Conservation (phyloP, 768 basidiomycete species). For the Tylopilus rubrobrunneus region DNA sequence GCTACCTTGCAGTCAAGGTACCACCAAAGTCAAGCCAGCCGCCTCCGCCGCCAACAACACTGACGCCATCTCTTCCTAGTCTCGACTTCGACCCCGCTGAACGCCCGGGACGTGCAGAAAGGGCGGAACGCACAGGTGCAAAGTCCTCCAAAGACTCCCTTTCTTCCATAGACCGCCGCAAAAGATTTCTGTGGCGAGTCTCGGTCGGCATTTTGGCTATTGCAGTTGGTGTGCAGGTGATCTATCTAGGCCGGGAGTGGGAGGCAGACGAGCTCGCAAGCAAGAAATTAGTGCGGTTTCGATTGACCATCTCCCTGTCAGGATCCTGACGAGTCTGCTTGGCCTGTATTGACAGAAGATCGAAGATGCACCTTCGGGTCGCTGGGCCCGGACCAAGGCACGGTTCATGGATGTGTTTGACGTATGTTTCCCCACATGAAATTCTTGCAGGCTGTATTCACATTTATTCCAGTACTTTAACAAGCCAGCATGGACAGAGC, state of each 20-base stretch:
- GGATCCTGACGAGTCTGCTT: background rate
- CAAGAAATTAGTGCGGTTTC: slow-evolving; percentile 54
- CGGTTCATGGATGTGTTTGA: slow-evolving; percentile 66
- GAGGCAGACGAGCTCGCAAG: slow-evolving; percentile 62
- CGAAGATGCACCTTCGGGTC: slow-evolving; percentile 56
- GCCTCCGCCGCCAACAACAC: slow-evolving; percentile 2
- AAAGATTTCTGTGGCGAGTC: slow-evolving; percentile 53
- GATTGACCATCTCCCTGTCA: background rate
- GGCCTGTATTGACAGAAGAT: slow-evolving; percentile 39
- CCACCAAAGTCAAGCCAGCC: slow-evolving; percentile 16
- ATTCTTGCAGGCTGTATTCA: background rate
- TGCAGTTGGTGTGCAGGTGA: slow-evolving; percentile 52
- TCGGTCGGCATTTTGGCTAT: slow-evolving; percentile 51
- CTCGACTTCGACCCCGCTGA: slow-evolving; percentile 65
- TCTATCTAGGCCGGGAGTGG: slow-evolving; percentile 79
- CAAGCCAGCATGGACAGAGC: slow-evolving; percentile 89
- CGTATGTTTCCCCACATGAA: slow-evolving; percentile 38
- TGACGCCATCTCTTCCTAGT: slow-evolving; percentile 37
- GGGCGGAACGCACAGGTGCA: slow-evolving; percentile 63
- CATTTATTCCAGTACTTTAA: slow-evolving; percentile 66
- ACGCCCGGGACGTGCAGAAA: slow-evolving; percentile 30
- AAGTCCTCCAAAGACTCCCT: slow-evolving; percentile 74
- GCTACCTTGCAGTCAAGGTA: slow-evolving; percentile 17
- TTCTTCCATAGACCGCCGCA: slow-evolving; percentile 71
- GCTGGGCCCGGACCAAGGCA: slow-evolving; percentile 60